A percentile compares a stretch with the other conserved stretches of the same genome.
These are phyloP conservation scores for Hemileccinum rubropunctum DNA, from an alignment of 768 basidiomycete species.

Conservation along the genomic window DNA sequence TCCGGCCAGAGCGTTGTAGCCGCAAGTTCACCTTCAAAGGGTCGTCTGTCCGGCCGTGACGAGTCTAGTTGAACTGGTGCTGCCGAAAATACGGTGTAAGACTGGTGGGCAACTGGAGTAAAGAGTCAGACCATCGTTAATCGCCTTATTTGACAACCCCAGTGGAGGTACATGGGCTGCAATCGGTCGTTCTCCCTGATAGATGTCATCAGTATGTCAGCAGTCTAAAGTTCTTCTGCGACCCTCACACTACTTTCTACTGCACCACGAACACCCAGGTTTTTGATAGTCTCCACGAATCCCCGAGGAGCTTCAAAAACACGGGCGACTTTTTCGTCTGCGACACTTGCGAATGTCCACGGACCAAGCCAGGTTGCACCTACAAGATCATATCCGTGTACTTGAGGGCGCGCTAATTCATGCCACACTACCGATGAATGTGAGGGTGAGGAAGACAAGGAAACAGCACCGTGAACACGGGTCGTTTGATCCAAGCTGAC, in stretches of 20 bases:
- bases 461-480: constrained; percentile 73
- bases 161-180: constrained; percentile 91
- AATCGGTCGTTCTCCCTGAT: constrained; percentile 58
- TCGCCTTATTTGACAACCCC: constrained; percentile 91
- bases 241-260: constrained; percentile 47
- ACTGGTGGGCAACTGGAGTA: not conserved
- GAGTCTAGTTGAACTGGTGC: constrained; percentile 17
- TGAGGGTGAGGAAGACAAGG: constrained; percentile 6
- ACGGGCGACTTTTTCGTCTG: constrained; percentile 94
- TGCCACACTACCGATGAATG: constrained; percentile 54
- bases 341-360: constrained; percentile 82
- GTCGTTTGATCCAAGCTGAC: constrained; percentile 87
- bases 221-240: not conserved
- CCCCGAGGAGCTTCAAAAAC: constrained; percentile 88
- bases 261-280: constrained; percentile 47
- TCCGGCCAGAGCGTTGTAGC: constrained; percentile 94
- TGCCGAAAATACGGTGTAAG: constrained; percentile 6
- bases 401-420: constrained; percentile 89
- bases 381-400: constrained; percentile 94
- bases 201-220: constrained; percentile 4
- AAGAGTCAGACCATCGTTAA: constrained; percentile 53
- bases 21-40: constrained; percentile 90
- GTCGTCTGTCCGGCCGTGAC: constrained; percentile 36
- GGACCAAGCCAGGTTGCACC: constrained; percentile 73
- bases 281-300: constrained; percentile 67